phyloP scores from a whole-genome alignment of 2,329 filamentous ascomycete genomes.

The Neofusicoccum cordaticola region DNA sequence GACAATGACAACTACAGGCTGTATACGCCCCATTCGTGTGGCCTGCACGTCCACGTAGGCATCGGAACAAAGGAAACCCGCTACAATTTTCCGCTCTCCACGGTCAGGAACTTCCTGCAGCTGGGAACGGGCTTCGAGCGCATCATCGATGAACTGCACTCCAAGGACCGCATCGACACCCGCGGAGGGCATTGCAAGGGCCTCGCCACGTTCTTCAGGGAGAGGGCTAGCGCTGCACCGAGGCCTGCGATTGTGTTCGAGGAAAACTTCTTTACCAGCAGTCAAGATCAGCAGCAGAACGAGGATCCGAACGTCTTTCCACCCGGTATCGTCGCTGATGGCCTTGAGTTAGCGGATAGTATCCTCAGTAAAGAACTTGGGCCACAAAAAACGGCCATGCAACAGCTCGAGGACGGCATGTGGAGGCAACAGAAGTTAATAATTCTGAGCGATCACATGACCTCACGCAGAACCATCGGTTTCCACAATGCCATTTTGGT shows the following conservation, averaged over 20 bases:
- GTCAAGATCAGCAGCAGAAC: no score
- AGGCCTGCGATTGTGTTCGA: background rate
- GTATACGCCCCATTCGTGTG: background rate
- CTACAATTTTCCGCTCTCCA: constrained; percentile 21
- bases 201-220: background rate
- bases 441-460: background rate
- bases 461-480: no score
- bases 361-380: no score
- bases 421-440: background rate
- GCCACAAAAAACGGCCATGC: no score
- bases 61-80: constrained; percentile 19
- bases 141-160: constrained; percentile 27
- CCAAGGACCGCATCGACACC: constrained; percentile 15
- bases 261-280: background rate
- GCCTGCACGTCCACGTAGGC: constrained; percentile 33
- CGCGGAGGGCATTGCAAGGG: background rate
- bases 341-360: no score
- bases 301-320: no score
- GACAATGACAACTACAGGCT: background rate
- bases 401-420: no score
- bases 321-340: no score
- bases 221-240: background rate
- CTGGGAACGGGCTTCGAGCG: constrained; percentile 28
- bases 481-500: background rate
- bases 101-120: constrained; percentile 29